A percentile compares a stretch with the other conserved stretches of the same genome.
Evolutionary conservation across 2,329 filamentous ascomycete species (phyloP).

Genomic region (Talaromyces piceae): DNA sequence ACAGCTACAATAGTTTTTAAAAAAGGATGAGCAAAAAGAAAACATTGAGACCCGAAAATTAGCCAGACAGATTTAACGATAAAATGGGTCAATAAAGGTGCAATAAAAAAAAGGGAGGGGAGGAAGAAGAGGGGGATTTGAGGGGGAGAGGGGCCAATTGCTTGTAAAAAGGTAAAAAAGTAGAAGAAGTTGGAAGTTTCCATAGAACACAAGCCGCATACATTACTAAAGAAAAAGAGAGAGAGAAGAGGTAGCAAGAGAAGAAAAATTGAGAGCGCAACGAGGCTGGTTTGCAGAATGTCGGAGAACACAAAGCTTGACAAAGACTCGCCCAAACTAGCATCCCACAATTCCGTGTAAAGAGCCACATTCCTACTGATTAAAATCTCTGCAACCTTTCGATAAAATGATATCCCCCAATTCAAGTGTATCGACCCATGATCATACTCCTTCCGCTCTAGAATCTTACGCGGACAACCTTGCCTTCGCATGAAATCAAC

Average conservation of each 20-base stretch:
- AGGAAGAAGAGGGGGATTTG: conserved; percentile 15
- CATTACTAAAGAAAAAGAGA: conserved; percentile 7
- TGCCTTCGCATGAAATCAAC: conserved; percentile 12
- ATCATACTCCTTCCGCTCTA: conserved; percentile 9
- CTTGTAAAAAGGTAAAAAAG: conserved; percentile 13
- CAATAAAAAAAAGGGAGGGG: conserved; percentile 12
- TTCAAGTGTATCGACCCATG: background rate
- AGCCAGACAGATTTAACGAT: background rate
- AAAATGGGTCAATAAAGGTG: background rate
- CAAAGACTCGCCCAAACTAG: background rate
- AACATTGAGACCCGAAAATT: background rate
- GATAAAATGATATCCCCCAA: background rate
- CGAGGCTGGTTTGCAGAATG: background rate
- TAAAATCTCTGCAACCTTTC: background rate
- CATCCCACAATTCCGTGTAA: background rate
- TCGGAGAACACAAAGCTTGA: background rate
- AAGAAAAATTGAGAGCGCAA: conserved; percentile 8
- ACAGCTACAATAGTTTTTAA: background rate
- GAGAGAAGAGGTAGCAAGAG: background rate
- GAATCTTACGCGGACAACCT: conserved; percentile 11
- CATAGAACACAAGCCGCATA: conserved; percentile 11
- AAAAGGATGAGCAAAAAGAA: background rate
- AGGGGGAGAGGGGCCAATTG: conserved; percentile 3
- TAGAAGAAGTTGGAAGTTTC: conserved; percentile 18
- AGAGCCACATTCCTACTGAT: background rate